Conservation (phyloP, 2,329 filamentous ascomycete genomes). For the Lachnellula occidentalis region DNA sequence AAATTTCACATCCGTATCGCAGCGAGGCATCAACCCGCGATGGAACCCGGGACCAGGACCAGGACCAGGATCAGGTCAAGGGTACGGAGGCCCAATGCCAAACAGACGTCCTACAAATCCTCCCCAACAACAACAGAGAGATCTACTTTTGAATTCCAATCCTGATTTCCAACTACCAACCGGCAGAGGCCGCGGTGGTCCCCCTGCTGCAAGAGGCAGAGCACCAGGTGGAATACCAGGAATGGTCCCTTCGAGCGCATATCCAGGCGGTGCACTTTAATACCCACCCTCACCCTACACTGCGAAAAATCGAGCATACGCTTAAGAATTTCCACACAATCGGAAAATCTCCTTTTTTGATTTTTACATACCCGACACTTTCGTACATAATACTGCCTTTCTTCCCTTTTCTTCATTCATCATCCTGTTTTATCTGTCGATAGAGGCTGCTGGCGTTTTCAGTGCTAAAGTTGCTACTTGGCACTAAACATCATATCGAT, state of each 20-base stretch:
- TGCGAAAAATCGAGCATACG: constrained; percentile 2
- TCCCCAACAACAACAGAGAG: constrained; percentile 47
- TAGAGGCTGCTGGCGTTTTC: constrained; percentile 4
- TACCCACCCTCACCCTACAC: neutral
- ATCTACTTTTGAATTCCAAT: constrained; percentile 71
- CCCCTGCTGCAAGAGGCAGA: constrained; percentile 11
- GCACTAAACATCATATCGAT: neutral
- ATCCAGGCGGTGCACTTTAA: constrained; percentile 36
- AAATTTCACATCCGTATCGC: constrained; percentile 85
- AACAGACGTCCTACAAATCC: constrained; percentile 17
- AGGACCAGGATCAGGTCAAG: constrained; percentile 26
- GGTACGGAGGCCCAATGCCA: constrained; percentile 32
- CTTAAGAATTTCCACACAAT: constrained; percentile 11
- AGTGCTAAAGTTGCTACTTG: neutral
- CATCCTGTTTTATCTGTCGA: constrained; percentile 14
- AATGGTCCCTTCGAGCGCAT: constrained; percentile 50
- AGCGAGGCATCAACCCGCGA: constrained; percentile 80
- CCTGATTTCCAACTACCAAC: constrained; percentile 76
- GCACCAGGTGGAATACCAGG: constrained; percentile 33
- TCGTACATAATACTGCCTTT: constrained; percentile 21
- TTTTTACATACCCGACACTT: constrained; percentile 12
- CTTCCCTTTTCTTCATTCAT: neutral
- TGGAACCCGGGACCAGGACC: constrained; percentile 52
- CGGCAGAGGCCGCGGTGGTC: constrained; percentile 18
- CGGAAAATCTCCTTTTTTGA: constrained; percentile 6